Evolutionary conservation across 208 protist species (phyloP), one percentile per base, ranked within the genome.

Genomic region (Acanthamoeba triangularis): DNA sequence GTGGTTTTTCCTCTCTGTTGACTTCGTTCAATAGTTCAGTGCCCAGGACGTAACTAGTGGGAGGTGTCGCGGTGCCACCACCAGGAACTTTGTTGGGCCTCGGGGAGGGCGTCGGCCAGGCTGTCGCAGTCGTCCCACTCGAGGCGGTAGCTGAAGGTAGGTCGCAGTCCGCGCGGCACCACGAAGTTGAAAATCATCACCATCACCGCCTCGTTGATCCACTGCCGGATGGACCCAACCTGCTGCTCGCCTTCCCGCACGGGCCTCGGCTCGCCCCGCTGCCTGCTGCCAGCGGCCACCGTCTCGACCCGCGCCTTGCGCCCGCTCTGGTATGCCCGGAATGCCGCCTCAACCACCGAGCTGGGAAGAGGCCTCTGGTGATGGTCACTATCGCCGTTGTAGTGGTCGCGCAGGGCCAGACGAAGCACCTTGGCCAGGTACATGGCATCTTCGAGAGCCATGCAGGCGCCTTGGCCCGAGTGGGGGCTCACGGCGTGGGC

Each of bases 401-500:
- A 8, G 33, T 76, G 16, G 8, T 76, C 67, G 10, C 33, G 65
- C 35, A 84, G 0, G 44, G 74, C 74, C 14, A 84, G 74, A 10
- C 74, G 28, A 8, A 84, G 74, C 74, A 84, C 35, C 35, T 84
- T 84, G 14, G 74, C 74, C 33, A 84, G 30, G 74, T 54, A 84
- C 74, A 84, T 84, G 44, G 74, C 33, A 28, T 84, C 74, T 28
- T 84, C 74, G 7, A 84, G 74, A 2, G 74, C 74, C 74, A 84
- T 13, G 7, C 20, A 84, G 6, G 74, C 74, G 74, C 74, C 74
- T 25, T 84, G 74, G 74, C 10, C 74, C 20, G 74, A 84, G 74
- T 84, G 74, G 11, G 74, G 74, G 44, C 74, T 84, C 20, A 84
- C 74, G 30, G 74, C 74, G 35, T 84, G 74, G 11, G 74, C 74